Evolutionary conservation across 805 yeast genomes (phyloP), one percentile per base, ranked within the genome.

Genomic region (Lipomyces anomalus): DNA sequence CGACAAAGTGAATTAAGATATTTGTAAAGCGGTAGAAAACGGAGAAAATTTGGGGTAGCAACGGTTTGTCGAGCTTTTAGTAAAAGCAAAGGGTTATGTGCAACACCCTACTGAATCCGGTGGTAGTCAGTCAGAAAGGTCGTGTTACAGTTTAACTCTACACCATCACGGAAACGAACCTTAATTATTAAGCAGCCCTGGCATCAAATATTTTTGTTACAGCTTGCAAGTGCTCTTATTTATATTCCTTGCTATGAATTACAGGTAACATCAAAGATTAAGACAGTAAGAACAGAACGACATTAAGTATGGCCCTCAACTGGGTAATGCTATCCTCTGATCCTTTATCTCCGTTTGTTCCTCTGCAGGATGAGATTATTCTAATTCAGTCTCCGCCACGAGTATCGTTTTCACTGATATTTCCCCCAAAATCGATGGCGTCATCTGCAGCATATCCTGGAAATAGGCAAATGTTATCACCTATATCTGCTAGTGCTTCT

Each of bases 301-400:
- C 30, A 26, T 26, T 13, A 38, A 53, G 20, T 6, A 57, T 57
- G 60, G 50, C 61, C 13, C 33, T 57, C 33, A 57, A 57, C 48
- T 57, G 60, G 60, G 58, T 55, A 16, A 54, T 57, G 57, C 53
- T 53, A 29, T n/a, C n/a, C n/a, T n/a, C 42, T 18, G 44, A 30
- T 5, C 44, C 35, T 13, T 20, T 23, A 24, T 17, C 47, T 18
- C 43, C 47, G n/a, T 57, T 47, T 42, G 49, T 57, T 6, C 53
- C 55, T 3, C 50, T 57, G 13, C 52, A 51, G 11, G 42, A 42
- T 38, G 55, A 50, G 42, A 16, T 40, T 18, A 39, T 48, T 23
- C 22, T 50, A 22, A 44, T 30, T 35, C 30, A 37, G 36, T 50
- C 53, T 7, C 50, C 55, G 18, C 40, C 22, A 17, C 46, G 55